These are phyloP conservation scores for Volutella citrinella DNA, from an alignment of 2,329 filamentous ascomycete genomes.

Conservation along the genomic window DNA sequence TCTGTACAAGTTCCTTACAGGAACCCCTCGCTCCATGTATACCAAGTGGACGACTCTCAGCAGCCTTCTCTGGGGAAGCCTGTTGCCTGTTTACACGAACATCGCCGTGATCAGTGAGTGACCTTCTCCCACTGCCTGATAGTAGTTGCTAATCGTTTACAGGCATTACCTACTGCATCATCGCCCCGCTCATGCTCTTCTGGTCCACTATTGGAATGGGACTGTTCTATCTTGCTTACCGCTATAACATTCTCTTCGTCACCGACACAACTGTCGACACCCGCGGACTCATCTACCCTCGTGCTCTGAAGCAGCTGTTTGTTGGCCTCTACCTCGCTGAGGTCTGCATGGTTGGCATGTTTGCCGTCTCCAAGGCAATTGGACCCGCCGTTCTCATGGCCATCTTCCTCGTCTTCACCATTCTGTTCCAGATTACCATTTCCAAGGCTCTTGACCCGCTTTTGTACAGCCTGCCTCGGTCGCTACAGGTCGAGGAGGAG, in stretches of 20 bases:
- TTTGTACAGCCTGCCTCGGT: conserved; percentile 68
- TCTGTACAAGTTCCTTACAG: conserved; percentile 68
- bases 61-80: conserved; percentile 72
- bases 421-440: conserved; percentile 73
- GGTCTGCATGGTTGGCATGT: conserved; percentile 77
- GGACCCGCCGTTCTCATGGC: conserved; percentile 75
- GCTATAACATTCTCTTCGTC: conserved; percentile 84
- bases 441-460: conserved; percentile 69
- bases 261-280: conserved; percentile 79
- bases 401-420: conserved; percentile 70
- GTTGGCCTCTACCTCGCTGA: conserved; percentile 78
- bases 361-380: conserved; percentile 63
- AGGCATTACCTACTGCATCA: conserved; percentile 75
- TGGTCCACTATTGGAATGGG: conserved; percentile 76
- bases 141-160: not conserved
- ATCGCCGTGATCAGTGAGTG: conserved; percentile 64
- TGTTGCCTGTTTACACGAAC: conserved; percentile 73
- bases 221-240: conserved; percentile 80
- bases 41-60: conserved; percentile 67
- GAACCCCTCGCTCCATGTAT: conserved; percentile 77
- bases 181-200: conserved; percentile 77
- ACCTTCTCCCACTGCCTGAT: no score
- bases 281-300: conserved; percentile 82
- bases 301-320: conserved; percentile 82
- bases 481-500: conserved; percentile 43